Conservation (phyloP, 129 eudicot genomes). For the Pittosporum tobira region DNA sequence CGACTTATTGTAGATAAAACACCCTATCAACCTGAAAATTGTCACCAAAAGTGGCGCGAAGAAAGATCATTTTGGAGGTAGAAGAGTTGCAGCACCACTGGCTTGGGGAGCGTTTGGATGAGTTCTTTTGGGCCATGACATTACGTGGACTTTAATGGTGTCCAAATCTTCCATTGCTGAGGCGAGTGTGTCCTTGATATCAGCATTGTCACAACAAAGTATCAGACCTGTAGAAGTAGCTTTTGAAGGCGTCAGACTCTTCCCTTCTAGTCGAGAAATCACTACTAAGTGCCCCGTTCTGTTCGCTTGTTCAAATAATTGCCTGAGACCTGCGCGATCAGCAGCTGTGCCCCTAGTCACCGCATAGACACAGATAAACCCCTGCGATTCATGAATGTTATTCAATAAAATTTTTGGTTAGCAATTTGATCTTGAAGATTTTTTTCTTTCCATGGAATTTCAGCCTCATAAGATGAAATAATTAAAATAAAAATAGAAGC, state of each 20-base stretch:
- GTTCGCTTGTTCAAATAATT: constrained; percentile 28
- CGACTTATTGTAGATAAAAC: no score
- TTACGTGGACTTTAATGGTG: constrained; percentile 32
- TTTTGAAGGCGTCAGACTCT: constrained; percentile 47
- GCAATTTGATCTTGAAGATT: not conserved
- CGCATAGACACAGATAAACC: constrained; percentile 39
- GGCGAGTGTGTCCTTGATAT: constrained; percentile 37
- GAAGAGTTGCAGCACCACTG: constrained; percentile 26
- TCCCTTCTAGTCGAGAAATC: constrained; percentile 51
- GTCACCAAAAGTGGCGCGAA: not conserved
- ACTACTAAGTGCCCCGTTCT: constrained; percentile 30
- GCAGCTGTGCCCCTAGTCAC: constrained; percentile 48
- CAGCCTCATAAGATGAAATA: not conserved
- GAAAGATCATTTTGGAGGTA: constrained; percentile 23
- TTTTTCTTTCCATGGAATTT: not conserved
- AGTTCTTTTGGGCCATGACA: constrained; percentile 41
- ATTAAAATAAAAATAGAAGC: not conserved
- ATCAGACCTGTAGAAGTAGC: constrained; percentile 36
- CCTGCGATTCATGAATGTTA: constrained; percentile 19
- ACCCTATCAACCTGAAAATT: not conserved
- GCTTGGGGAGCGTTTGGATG: not conserved
- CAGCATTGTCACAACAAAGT: constrained; percentile 42
- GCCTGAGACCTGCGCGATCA: constrained; percentile 45
- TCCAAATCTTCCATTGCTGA: constrained; percentile 44
- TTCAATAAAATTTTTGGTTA: not conserved